These are phyloP conservation scores for Ettlia oleoabundans DNA, from an alignment of 139 green algal species.

Conservation along the genomic window DNA sequence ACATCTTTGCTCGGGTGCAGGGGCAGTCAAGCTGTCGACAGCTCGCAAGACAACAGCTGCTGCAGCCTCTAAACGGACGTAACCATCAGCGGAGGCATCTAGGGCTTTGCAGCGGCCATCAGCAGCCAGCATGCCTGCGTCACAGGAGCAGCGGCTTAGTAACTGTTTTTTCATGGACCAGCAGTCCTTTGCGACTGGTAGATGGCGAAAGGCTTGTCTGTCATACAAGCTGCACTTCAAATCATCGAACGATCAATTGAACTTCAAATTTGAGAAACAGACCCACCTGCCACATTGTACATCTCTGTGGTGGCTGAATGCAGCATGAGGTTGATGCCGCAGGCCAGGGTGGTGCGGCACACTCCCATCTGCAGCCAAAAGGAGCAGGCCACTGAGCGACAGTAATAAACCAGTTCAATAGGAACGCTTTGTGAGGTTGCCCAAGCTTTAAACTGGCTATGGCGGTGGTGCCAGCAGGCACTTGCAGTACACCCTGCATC, in stretches of 20 bases:
- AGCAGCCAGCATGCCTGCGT: slow-evolving; percentile 43
- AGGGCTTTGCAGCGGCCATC: slow-evolving; percentile 91
- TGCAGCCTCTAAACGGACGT: slow-evolving; percentile 72
- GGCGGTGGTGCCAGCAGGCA: no score
- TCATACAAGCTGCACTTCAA: no score
- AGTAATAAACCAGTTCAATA: no score
- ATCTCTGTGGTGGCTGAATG: slow-evolving; percentile 38
- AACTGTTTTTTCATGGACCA: no score
- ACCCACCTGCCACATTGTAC: slow-evolving; percentile 35
- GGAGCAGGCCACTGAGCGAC: no score
- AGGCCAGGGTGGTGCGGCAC: slow-evolving; percentile 29
- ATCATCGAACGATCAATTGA: no score
- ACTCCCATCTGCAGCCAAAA: slow-evolving; percentile 33
- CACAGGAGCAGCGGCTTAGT: no score
- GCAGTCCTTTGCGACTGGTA: no score
- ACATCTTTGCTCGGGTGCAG: neutral
- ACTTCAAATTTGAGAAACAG: no score
- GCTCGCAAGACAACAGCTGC: slow-evolving; percentile 4
- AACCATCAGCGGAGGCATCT: slow-evolving; percentile 82
- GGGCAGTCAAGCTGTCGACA: slow-evolving; percentile 9
- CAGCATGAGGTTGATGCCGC: slow-evolving; percentile 51
- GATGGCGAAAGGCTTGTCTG: no score
- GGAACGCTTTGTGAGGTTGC: no score
- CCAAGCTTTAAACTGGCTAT: neutral
- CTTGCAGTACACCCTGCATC: no score